These are phyloP conservation scores for Candida maesae DNA, from an alignment of 805 yeast genomes.

Conservation along the genomic window DNA sequence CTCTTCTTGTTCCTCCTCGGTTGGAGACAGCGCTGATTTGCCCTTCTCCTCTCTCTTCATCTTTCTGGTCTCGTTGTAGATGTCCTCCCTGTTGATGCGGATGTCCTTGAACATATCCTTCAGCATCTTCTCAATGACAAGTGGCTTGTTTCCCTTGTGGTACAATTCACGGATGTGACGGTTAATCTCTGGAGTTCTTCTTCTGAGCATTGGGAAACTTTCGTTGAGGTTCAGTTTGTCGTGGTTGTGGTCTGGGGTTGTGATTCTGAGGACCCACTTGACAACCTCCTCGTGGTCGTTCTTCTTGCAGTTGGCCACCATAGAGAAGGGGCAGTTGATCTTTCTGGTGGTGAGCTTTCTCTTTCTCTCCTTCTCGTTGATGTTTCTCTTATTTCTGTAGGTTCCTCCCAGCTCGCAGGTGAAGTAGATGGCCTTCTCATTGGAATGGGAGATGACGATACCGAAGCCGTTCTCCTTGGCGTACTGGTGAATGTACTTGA, in stretches of 20 bases:
- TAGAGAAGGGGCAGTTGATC: constrained; percentile 29
- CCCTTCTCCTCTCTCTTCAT: constrained; percentile 30
- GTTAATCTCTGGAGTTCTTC: constrained; percentile 30
- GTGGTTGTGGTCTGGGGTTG: constrained; percentile 27
- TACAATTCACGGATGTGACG: constrained; percentile 30
- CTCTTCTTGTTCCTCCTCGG: constrained; percentile 13
- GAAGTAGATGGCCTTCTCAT: constrained; percentile 30
- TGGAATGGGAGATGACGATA: constrained; percentile 30
- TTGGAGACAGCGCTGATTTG: constrained; percentile 11
- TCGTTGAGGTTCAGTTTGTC: constrained; percentile 28
- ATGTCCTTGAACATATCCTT: constrained; percentile 26
- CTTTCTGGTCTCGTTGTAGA: constrained; percentile 31
- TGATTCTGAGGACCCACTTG: constrained; percentile 27
- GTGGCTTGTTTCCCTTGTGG: constrained; percentile 28
- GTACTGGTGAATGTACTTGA: constrained; percentile 26
- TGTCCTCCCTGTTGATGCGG: constrained; percentile 29
- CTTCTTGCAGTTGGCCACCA: constrained; percentile 31
- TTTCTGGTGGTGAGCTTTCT: constrained; percentile 29
- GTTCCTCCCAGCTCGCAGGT: constrained; percentile 30
- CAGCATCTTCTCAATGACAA: constrained; percentile 25
- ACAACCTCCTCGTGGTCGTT: constrained; percentile 26
- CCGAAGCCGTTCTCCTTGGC: constrained; percentile 31
- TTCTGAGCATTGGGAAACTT: constrained; percentile 29
- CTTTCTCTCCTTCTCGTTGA: constrained; percentile 30
- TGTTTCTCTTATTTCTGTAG: constrained; percentile 29